Conservation (phyloP, 2,329 filamentous ascomycete species). For the Chalaropsis thielavioides region DNA sequence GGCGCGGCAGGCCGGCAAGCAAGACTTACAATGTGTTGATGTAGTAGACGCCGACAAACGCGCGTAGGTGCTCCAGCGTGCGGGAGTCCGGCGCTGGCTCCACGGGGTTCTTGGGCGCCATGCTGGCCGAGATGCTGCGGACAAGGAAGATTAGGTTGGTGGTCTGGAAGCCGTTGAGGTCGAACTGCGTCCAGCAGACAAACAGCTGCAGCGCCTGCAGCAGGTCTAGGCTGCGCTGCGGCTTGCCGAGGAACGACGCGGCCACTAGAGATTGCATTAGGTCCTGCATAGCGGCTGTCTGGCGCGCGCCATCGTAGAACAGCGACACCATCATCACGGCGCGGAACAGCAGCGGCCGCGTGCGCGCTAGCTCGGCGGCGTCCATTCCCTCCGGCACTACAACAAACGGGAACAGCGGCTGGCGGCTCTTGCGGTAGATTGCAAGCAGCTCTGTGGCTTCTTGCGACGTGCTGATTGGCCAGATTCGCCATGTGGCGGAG, state of each 20-base stretch:
- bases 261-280: conserved; percentile 31
- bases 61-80: conserved; percentile 32
- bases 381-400: conserved; percentile 27
- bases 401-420: conserved; percentile 33
- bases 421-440: conserved; percentile 25
- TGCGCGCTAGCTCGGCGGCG: conserved; percentile 26
- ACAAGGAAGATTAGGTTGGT: conserved; percentile 36
- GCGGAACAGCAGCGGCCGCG: conserved; percentile 36
- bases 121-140: conserved; percentile 23
- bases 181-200: conserved; percentile 28
- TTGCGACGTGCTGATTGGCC: conserved; percentile 21
- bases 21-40: conserved; percentile 32
- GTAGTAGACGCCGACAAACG: conserved; percentile 37
- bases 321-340: conserved; percentile 33
- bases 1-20: background rate
- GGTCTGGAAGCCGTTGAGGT: conserved; percentile 35
- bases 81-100: conserved; percentile 17
- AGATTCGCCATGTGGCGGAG: conserved; percentile 8
- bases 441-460: conserved; percentile 32
- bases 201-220: conserved; percentile 34
- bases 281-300: conserved; percentile 31
- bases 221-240: conserved; percentile 33
- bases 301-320: conserved; percentile 31
- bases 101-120: conserved; percentile 20
- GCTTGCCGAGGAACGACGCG: conserved; percentile 28